Conservation (phyloP, 73 alveolate species). For the Paramecium pentaurelia region DNA sequence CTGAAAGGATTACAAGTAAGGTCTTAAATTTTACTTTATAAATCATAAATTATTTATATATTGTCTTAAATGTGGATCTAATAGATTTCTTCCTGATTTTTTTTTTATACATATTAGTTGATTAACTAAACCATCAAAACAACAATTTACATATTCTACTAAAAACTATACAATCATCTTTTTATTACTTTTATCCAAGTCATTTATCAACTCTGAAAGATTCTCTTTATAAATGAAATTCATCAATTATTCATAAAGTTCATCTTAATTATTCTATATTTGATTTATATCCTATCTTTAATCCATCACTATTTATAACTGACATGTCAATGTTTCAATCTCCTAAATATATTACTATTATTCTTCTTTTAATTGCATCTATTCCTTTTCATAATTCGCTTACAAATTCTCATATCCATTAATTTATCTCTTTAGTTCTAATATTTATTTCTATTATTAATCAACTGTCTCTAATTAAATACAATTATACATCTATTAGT, state of each 20-base stretch:
- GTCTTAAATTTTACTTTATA: slow-evolving; percentile 26
- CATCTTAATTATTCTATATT: background rate
- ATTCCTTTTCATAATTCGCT: background rate
- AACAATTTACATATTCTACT: slow-evolving; percentile 32
- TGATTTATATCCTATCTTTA: background rate
- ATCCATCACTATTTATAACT: background rate
- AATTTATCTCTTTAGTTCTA: background rate
- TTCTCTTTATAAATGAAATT: background rate
- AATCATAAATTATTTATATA: slow-evolving; percentile 27
- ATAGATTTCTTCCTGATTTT: slow-evolving; percentile 12
- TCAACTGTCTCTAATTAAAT: background rate
- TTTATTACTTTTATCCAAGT: background rate
- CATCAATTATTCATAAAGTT: background rate
- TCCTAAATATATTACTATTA: background rate
- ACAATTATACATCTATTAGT: background rate
- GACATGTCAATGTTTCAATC: background rate
- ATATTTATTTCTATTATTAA: background rate
- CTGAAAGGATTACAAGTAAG: background rate
- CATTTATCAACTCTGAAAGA: background rate
- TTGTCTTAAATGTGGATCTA: slow-evolving; percentile 1
- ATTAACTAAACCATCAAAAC: slow-evolving; percentile 14
- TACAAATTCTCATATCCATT: background rate
- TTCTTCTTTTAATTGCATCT: background rate
- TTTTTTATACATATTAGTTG: background rate
- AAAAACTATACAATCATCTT: background rate